Conservation (phyloP, 1,284 basidiomycete species). For the Gomphus bonarii region DNA sequence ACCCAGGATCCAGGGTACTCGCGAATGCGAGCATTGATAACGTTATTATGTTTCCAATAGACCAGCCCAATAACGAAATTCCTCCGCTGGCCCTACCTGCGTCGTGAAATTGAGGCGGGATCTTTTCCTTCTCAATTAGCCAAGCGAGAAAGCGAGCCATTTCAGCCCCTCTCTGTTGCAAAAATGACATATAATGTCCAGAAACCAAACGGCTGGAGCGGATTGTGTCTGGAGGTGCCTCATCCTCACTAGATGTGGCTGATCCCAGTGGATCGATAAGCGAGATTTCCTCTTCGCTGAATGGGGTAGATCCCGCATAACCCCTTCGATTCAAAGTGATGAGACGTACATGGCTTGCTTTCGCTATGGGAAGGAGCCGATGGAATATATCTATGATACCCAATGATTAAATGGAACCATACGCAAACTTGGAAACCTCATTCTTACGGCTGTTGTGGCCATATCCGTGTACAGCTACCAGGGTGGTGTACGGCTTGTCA, state of each 20-base stretch:
- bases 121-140: conserved; percentile 17
- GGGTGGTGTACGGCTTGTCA: conserved; percentile 15
- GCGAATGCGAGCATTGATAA: conserved; percentile 18
- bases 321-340: conserved; percentile 17
- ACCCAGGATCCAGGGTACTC: conserved; percentile 12
- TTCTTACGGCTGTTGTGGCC: conserved; percentile 16
- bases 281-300: conserved; percentile 13
- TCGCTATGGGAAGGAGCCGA: conserved; percentile 15
- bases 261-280: background rate
- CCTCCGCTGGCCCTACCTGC: conserved; percentile 15
- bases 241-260: background rate
- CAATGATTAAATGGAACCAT: background rate
- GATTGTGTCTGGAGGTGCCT: background rate
- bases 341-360: conserved; percentile 14
- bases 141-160: conserved; percentile 20
- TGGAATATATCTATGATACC: conserved; percentile 15
- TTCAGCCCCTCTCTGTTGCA: conserved; percentile 17
- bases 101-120: conserved; percentile 14
- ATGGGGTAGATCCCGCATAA: conserved; percentile 17
- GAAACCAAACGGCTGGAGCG: background rate
- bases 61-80: conserved; percentile 21
- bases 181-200: background rate
- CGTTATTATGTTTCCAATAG: conserved; percentile 16
- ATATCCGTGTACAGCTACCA: conserved; percentile 17
- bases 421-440: background rate